Base-by-base conservation (phyloP, 805 yeast species). In the Suhomyces vadensis region DNA sequence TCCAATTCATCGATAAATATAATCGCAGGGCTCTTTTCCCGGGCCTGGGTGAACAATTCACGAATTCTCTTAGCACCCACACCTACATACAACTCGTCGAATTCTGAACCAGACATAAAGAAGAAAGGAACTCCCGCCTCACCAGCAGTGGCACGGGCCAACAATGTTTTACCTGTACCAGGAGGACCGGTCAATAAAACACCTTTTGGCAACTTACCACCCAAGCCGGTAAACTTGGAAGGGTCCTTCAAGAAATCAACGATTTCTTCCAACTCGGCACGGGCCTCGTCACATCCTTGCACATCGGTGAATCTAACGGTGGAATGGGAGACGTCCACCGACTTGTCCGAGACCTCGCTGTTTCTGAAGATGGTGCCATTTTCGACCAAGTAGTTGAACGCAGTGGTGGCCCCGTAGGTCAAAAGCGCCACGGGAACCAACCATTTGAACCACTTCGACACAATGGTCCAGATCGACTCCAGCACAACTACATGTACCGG, bases 81-180 rank as follows among this genome's bases (percentile, higher is more conserved):
- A 64, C 99, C 99, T 16, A 94, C 99, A 59, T 92, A 94, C 54
- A 95, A 79, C 69, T 94, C 99, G 64, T 95, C 99, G 62, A 94
- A 94, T 64, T 94, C 99, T 1, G 97, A 88, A 37, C 99, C 99
- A 5, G 96, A 87, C 97, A 94, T 92, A 67, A 92, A 92, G 69
- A 91, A 92, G 62, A 94, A 94, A 35, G 98, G 99, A 19, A 94
- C 98, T 44, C 96, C 98, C 5, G 99, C 98, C 68, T 92, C 98
- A 51, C 98, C 98, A 6, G 99, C 99, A 23, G 97, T 95, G 22
- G 99, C 98, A 57, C 98, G 82, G 0, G 98, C 98, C 51, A 94
- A 78, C 53, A 92, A 74, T 1, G 99, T 94, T 65, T 94, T 92
- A 79, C 99, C 99, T 5, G 99, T 92, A 69, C 99, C 99, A 33